Percentiles rank a stretch among this genome's conserved stretches.
phyloP scores from a whole-genome alignment of 1,139 yeast genomes.

The Kodamaea alishanica region DNA sequence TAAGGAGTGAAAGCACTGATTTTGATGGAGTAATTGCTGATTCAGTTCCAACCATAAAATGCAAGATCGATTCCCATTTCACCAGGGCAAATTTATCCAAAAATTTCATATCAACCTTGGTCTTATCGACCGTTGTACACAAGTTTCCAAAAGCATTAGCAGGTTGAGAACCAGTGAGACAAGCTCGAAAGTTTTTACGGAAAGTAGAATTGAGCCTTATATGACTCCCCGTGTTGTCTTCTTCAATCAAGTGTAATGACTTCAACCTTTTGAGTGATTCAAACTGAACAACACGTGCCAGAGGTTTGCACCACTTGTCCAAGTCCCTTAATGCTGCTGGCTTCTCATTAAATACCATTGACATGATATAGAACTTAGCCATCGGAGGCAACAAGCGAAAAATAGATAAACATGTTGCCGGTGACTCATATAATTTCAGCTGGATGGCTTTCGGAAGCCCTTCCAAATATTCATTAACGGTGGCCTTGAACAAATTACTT shows the following conservation, averaged over 20 bases:
- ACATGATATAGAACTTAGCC: slow-evolving; percentile 85
- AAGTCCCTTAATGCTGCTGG: slow-evolving; percentile 66
- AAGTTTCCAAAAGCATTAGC: slow-evolving; percentile 46
- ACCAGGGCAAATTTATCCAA: slow-evolving; percentile 77
- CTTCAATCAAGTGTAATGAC: slow-evolving; percentile 71
- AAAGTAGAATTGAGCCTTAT: slow-evolving; percentile 71
- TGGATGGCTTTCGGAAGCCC: slow-evolving; percentile 84
- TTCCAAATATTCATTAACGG: slow-evolving; percentile 86
- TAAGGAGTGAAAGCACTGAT: slow-evolving; percentile 61
- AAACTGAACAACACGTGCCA: slow-evolving; percentile 51
- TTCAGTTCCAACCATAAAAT: slow-evolving; percentile 95
- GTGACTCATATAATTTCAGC: slow-evolving; percentile 67
- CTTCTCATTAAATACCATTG: slow-evolving; percentile 77
- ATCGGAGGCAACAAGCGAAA: slow-evolving; percentile 82
- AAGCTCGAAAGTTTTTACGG: slow-evolving; percentile 70
- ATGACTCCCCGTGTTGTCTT: slow-evolving; percentile 50
- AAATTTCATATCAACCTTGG: slow-evolving; percentile 57
- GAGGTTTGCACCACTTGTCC: slow-evolving; percentile 72
- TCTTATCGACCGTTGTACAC: slow-evolving; percentile 30
- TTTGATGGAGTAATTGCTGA: slow-evolving; percentile 60
- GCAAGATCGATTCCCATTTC: slow-evolving; percentile 93
- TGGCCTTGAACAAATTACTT: slow-evolving; percentile 56
- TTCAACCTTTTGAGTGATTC: slow-evolving; percentile 79
- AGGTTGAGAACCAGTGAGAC: slow-evolving; percentile 73
- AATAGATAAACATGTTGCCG: slow-evolving; percentile 92